A percentile compares a stretch with the other conserved stretches of the same genome.
Evolutionary conservation across 2,329 filamentous ascomycete species (phyloP).

Genomic region (Neonectria neomacrospora): DNA sequence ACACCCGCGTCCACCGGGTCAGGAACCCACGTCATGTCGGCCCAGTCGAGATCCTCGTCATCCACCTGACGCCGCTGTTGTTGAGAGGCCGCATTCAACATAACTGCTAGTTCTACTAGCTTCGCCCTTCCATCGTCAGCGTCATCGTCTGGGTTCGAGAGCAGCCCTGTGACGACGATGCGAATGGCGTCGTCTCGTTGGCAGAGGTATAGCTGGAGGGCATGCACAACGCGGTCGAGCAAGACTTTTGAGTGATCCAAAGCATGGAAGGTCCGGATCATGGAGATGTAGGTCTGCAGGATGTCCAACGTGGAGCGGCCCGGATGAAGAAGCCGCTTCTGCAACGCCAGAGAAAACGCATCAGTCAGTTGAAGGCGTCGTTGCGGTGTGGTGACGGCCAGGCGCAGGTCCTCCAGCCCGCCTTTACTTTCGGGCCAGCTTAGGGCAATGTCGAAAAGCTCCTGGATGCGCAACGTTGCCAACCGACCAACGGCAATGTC

Average conservation of each 20-base stretch:
- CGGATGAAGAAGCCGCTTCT: conserved; percentile 76
- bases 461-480: conserved; percentile 73
- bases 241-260: conserved; percentile 83
- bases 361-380: conserved; percentile 77
- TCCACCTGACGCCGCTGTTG: conserved; percentile 63
- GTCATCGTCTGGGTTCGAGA: conserved; percentile 70
- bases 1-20: conserved; percentile 93
- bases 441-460: conserved; percentile 83
- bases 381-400: conserved; percentile 74
- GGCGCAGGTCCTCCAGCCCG: conserved; percentile 78
- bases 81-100: conserved; percentile 71
- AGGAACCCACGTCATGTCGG: conserved; percentile 93
- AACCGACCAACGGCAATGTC: conserved; percentile 75
- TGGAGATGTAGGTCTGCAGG: conserved; percentile 79
- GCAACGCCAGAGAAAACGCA: conserved; percentile 73
- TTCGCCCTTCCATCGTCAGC: conserved; percentile 58
- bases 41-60: conserved; percentile 83
- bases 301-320: conserved; percentile 82
- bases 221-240: conserved; percentile 77
- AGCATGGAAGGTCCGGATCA: conserved; percentile 80
- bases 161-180: conserved; percentile 78
- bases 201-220: conserved; percentile 79
- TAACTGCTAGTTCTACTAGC: conserved; percentile 73
- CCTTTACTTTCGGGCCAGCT: conserved; percentile 78
- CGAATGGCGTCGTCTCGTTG: conserved; percentile 81